Conservation (phyloP, 805 yeast species). For the Candida succiphila region DNA sequence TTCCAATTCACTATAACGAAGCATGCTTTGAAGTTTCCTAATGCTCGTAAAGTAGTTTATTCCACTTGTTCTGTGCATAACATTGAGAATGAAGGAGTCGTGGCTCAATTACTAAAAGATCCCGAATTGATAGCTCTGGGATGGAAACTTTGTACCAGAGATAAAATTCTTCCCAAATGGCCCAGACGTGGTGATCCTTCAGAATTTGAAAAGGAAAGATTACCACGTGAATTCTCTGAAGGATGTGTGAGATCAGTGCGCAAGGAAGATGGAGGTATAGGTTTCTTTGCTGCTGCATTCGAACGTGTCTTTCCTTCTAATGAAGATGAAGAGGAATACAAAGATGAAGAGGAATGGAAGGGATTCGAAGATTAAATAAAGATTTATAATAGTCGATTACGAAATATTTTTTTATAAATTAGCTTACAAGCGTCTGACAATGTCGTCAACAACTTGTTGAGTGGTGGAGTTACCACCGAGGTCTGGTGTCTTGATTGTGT, state of each 20-base stretch:
- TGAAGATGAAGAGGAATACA: conserved; percentile 2
- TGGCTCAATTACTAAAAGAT: conserved; percentile 64
- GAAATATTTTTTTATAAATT: neutral
- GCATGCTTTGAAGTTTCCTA: conserved; percentile 80
- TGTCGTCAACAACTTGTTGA: conserved; percentile 78
- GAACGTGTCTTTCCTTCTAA: conserved; percentile 23
- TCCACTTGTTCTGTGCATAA: conserved; percentile 95
- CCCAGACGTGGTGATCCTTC: conserved; percentile 68
- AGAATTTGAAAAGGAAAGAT: conserved; percentile 48
- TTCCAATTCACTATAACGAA: conserved; percentile 84
- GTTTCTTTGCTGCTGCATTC: conserved; percentile 93
- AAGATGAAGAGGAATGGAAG: conserved; percentile 23
- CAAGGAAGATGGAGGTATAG: conserved; percentile 94
- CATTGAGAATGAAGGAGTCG: conserved; percentile 91
- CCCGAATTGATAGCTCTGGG: conserved; percentile 52
- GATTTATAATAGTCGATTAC: neutral
- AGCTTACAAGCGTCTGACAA: conserved; percentile 42
- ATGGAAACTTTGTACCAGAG: conserved; percentile 60
- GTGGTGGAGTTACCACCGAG: conserved; percentile 87
- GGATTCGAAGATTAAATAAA: conserved; percentile 21
- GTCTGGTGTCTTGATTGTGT: conserved; percentile 81
- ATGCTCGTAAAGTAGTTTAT: conserved; percentile 70
- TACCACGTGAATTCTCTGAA: conserved; percentile 54
- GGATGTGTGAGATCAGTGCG: conserved; percentile 85
- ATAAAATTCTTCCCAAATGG: conserved; percentile 75